These are phyloP conservation scores for Alternaria arborescens DNA, from an alignment of 2,329 filamentous ascomycete genomes.

Conservation along the genomic window DNA sequence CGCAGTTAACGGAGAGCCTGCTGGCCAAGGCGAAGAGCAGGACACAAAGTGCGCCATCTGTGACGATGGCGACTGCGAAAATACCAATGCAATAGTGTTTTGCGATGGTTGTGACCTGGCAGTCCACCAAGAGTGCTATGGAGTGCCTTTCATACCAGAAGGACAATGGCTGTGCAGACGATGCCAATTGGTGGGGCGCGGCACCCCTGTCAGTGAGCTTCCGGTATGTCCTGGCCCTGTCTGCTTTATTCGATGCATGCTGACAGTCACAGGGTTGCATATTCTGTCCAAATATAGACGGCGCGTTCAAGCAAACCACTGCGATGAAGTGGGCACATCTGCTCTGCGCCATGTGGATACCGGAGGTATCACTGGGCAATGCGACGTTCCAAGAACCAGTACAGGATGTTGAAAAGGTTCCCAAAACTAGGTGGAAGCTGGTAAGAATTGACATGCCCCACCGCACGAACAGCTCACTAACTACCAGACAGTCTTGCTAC, in stretches of 20 bases:
- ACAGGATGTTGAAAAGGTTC: constrained; percentile 97
- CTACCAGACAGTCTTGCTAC: constrained; percentile 72
- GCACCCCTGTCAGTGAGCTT: constrained; percentile 73
- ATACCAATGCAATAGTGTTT: constrained; percentile 98
- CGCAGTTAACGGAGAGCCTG: constrained; percentile 91
- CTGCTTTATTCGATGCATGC: constrained; percentile 12
- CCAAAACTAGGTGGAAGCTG: constrained; percentile 90
- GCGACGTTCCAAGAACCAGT: constrained; percentile 98
- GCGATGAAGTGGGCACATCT: constrained; percentile 96
- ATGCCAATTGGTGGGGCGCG: constrained; percentile 92
- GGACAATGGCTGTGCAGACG: constrained; percentile 98
- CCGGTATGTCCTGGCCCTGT: constrained; percentile 33
- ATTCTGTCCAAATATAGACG: constrained; percentile 97
- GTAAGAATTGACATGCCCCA: constrained; percentile 39
- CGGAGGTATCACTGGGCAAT: constrained; percentile 93
- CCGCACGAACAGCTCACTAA: constrained; percentile 21
- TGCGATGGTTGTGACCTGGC: constrained; percentile 97
- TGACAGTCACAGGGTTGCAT: constrained; percentile 69
- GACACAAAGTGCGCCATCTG: constrained; percentile 98
- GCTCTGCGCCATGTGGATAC: constrained; percentile 97
- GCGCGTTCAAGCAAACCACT: constrained; percentile 97
- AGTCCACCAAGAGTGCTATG: constrained; percentile 98
- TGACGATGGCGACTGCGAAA: constrained; percentile 99
- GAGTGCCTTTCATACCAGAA: constrained; percentile 97
- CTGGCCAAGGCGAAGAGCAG: constrained; percentile 83